Evolutionary conservation across 192 early-diverging fungal species (phyloP), one percentile per base, ranked within the genome.

Genomic region (Backusella tarrabulga): DNA sequence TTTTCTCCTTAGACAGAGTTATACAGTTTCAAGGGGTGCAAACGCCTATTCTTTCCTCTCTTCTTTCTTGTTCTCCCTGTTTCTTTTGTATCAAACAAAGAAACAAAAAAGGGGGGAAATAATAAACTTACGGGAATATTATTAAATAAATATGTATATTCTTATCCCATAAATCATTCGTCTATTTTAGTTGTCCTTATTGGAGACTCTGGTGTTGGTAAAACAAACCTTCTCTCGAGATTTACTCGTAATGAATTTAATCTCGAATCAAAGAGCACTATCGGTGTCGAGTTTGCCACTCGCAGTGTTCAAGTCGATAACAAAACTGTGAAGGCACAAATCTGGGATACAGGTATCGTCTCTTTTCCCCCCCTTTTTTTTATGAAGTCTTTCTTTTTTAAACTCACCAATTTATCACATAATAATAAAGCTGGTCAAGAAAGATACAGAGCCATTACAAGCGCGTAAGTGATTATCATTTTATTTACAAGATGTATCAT

Each of bases 201-300:
- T 87, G 95, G 95, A 66, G 97, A 98, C 80, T 97, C 96, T 17
- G 96, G 96, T 34, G 96, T 97, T 76, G 97, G 97, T 73, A 99
- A 99, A 84, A 97, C 97, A 77, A 97, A 97, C 86, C 92, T 99
- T 42, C 91, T 99, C 56, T 91, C 93, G 74, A 92, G 97, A 71
- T 99, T 98, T 85, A 96, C 96, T 56, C 93, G 96, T 77, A 96
- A 98, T 87, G 96, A 97, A 84, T 99, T 99, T 84, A 96, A 95
- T 86, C 88, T 97, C 76, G 95, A 97, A 82, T 97, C 96, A 76
- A 98, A 97, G 85, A 97, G 97, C n/a, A 99, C 97, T 72, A 99
- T 99, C 82, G 97, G 97, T 77, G 96, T 99, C 46, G 97, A 99
- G 82, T 99, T 98, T 85, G 96, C 95, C 46, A 98, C 96, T 36